Conservation (phyloP, 441 rosid species). For the Croton laevigatus region DNA sequence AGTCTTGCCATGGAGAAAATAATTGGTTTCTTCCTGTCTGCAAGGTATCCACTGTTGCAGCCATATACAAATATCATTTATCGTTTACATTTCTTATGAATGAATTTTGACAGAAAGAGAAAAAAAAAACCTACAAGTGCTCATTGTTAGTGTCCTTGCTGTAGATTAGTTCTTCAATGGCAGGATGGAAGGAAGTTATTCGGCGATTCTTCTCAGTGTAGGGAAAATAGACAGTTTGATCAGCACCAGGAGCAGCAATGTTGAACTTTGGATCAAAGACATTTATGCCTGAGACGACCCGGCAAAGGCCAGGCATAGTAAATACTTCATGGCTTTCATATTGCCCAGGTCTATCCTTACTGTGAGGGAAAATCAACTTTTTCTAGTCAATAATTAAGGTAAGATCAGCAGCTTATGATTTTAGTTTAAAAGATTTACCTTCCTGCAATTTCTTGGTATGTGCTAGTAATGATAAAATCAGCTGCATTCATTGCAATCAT, state of each 20-base stretch:
- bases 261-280: slow-evolving; percentile 93
- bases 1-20: slow-evolving; percentile 98
- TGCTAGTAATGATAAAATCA: slow-evolving; percentile 85
- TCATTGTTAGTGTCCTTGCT: slow-evolving; percentile 55
- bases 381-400: not conserved
- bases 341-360: slow-evolving; percentile 78
- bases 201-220: slow-evolving; percentile 48
- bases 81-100: not conserved
- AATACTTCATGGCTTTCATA: slow-evolving; percentile 80
- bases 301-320: slow-evolving; percentile 88
- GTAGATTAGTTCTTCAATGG: slow-evolving; percentile 71
- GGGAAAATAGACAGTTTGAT: slow-evolving; percentile 86
- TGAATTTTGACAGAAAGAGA: not conserved
- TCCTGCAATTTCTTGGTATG: slow-evolving; percentile 96
- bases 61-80: not conserved
- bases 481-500: slow-evolving; percentile 78
- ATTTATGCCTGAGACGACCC: slow-evolving; percentile 83
- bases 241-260: slow-evolving; percentile 93
- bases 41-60: slow-evolving; percentile 70
- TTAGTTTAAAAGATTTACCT: slow-evolving; percentile 39
- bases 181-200: slow-evolving; percentile 54
- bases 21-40: slow-evolving; percentile 67
- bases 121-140: slow-evolving; percentile 54
- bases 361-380: slow-evolving; percentile 25
- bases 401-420: not conserved